Evolutionary conservation across 1,284 basidiomycete genomes (phyloP), one percentile per base, ranked within the genome.

Genomic region (Ustilago curta): DNA sequence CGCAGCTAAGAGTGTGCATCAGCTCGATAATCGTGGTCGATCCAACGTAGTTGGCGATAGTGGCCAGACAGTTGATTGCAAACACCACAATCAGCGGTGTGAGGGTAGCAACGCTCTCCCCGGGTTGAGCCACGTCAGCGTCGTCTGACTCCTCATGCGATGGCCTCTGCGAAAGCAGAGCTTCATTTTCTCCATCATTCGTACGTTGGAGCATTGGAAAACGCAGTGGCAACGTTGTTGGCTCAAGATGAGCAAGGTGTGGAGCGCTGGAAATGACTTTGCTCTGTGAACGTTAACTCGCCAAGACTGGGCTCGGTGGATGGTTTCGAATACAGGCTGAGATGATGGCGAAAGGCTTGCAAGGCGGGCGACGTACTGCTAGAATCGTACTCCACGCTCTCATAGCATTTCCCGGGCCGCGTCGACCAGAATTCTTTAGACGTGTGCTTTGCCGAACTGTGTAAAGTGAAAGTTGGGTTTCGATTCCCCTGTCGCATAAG

Each of bases 21-120:
- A 44, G 42, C 42, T 44, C 42, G 42, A 44, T 44, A 21, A 44
- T 44, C 42, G 42, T 44, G 14, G 42, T 44, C 42, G 42, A 21
- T 44, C 42, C 42, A 44, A 44, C 21, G 42, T 44, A 44, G 42
- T 44, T 21, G 42, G 42, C 42, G 42, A 44, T 44, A 21, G 42
- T 44, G 42, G 9, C 42, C 9, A 44, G 42, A 44, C 42, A 44
- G 42, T 14, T 44, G 42, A 44, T 23, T 44, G 42, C 42, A 14
- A 44, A 23, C 42, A 44, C 42, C 42, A 44, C 42, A 44, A 44
- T 44, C 42, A 44, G 42, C 42, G 42, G 42, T 44, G n/a, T 44
- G 42, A 44, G 42, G 42, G 42, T 21, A 44, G 42, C 42, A 44
- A 44, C 42, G 42, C 42, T 44, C 42, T 44, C 42, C 42, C 42